Conservation (phyloP, 2,329 filamentous ascomycete genomes). For the Tolypocladium pustulatum region DNA sequence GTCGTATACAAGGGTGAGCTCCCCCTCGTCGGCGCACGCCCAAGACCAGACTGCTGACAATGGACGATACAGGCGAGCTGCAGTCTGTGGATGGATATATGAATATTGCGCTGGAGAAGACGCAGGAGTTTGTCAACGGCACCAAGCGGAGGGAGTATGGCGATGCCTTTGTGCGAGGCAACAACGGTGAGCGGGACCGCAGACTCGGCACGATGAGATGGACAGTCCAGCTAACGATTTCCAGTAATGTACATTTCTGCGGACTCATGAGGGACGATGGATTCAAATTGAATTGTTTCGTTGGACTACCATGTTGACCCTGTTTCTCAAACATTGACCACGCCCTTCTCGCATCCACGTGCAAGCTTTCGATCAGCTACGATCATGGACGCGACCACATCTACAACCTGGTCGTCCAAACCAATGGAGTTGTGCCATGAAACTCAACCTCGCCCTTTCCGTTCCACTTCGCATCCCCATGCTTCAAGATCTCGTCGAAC, state of each 20-base stretch:
- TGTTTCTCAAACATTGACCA: neutral
- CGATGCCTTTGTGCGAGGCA: conserved; percentile 90
- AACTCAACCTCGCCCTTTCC: conserved; percentile 51
- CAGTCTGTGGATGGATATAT: conserved; percentile 98
- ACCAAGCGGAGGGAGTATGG: conserved; percentile 75
- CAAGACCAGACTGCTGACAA: neutral
- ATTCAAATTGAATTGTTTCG: neutral
- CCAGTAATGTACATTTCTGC: conserved; percentile 63
- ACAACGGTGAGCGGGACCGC: conserved; percentile 61
- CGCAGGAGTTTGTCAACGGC: conserved; percentile 82
- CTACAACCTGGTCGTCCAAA: conserved; percentile 46
- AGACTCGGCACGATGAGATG: neutral
- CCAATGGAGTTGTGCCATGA: conserved; percentile 53
- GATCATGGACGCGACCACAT: neutral
- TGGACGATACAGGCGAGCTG: conserved; percentile 58
- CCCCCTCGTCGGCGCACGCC: neutral
- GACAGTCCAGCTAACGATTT: conserved; percentile 4
- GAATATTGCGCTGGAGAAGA: conserved; percentile 98
- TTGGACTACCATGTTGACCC: neutral
- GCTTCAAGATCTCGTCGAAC: conserved; percentile 44
- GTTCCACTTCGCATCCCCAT: conserved; percentile 44
- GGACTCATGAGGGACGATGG: conserved; percentile 31
- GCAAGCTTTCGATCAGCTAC: neutral
- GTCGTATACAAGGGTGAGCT: conserved; percentile 85
- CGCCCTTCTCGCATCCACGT: neutral